phyloP scores from a whole-genome alignment of 2,329 filamentous ascomycete species.

The Aspergillus sp. region DNA sequence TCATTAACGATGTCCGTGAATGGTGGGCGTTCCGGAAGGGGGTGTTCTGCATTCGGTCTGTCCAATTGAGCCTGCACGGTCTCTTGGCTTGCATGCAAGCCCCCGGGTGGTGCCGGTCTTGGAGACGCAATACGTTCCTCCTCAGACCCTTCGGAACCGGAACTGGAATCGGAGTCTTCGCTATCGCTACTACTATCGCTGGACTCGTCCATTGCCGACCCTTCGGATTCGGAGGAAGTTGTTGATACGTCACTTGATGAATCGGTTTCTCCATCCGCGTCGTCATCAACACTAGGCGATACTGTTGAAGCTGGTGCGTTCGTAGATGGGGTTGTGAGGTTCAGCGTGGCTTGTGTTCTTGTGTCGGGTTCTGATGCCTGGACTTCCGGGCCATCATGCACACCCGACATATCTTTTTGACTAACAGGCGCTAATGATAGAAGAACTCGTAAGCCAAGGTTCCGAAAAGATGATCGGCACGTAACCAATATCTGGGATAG shows the following conservation, averaged over 20 bases:
- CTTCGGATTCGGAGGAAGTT: slow-evolving; percentile 25
- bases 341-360: no score
- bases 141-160: slow-evolving; percentile 11
- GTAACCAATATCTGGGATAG: no score
- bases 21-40: slow-evolving; percentile 10
- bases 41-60: background rate
- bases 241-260: slow-evolving; percentile 18
- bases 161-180: slow-evolving; percentile 16
- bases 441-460: no score
- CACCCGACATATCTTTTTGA: background rate
- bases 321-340: no score
- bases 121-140: background rate
- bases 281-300: background rate
- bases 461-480: no score
- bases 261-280: background rate
- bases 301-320: no score
- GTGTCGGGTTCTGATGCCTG: background rate
- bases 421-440: background rate
- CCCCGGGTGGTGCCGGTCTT: no score
- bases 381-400: background rate
- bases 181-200: slow-evolving; percentile 23
- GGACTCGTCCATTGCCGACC: slow-evolving; percentile 42
- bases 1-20: slow-evolving; percentile 3
- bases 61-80: slow-evolving; percentile 7
- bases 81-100: background rate